A percentile compares a stretch with the other conserved stretches of the same genome.
Conservation (phyloP, 2,329 filamentous ascomycete genomes). For the Fusarium subglutinans region DNA sequence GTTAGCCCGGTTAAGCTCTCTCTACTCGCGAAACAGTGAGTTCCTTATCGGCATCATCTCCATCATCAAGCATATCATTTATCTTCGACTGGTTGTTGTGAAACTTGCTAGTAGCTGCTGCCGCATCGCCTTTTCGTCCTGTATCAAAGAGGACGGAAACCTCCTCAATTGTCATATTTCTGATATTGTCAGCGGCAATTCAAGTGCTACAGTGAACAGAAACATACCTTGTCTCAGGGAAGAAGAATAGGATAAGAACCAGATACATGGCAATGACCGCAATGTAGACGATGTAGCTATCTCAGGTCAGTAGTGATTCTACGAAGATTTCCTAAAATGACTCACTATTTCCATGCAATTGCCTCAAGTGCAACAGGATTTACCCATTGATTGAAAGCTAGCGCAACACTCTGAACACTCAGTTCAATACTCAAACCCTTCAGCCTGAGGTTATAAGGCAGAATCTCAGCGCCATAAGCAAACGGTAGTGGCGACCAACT, state of each 20-base stretch:
- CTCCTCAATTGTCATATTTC: conserved; percentile 31
- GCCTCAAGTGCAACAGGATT: conserved; percentile 37
- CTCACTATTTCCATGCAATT: conserved; percentile 37
- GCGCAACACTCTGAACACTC: conserved; percentile 22
- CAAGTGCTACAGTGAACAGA: neutral
- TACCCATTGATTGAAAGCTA: conserved; percentile 38
- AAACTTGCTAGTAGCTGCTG: conserved; percentile 8
- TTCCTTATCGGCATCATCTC: conserved; percentile 6
- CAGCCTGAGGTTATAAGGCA: conserved; percentile 40
- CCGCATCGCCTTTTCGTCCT: conserved; percentile 14
- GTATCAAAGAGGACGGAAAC: conserved; percentile 33
- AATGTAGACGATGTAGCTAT: conserved; percentile 33
- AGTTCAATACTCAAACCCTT: conserved; percentile 39
- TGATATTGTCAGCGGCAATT: neutral
- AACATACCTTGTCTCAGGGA: conserved; percentile 35
- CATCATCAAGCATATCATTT: conserved; percentile 9
- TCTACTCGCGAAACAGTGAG: conserved; percentile 11
- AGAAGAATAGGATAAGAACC: conserved; percentile 31
- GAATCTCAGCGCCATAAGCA: conserved; percentile 40
- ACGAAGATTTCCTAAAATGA: rapidly evolving
- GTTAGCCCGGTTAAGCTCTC: neutral
- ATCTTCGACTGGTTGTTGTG: neutral
- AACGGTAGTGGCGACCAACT: conserved; percentile 41
- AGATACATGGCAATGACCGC: conserved; percentile 32
- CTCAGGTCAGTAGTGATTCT: neutral